Evolutionary conservation across 2,329 filamentous ascomycete genomes (phyloP).

Genomic region (Ceratocystis harringtonii): DNA sequence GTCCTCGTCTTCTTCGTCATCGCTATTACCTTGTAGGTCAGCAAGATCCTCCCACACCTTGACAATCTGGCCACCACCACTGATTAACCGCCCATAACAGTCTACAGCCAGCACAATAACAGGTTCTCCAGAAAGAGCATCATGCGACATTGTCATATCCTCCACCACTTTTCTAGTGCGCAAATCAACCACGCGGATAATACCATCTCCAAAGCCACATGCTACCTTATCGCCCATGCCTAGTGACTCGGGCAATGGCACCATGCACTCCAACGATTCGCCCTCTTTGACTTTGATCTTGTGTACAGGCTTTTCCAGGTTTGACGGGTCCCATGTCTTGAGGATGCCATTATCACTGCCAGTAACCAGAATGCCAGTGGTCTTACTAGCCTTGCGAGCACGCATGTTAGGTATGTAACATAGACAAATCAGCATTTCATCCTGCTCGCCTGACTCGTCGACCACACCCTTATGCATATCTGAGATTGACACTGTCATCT

Average conservation of each 20-base stretch:
- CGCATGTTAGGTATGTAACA: conserved; percentile 64
- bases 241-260: conserved; percentile 5
- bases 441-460: conserved; percentile 83
- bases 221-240: conserved; percentile 59
- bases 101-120: conserved; percentile 76
- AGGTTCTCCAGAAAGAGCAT: conserved; percentile 58
- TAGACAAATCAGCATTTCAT: conserved; percentile 78
- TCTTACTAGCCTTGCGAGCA: conserved; percentile 42
- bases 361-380: conserved; percentile 62
- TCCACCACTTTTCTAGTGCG: conserved; percentile 37
- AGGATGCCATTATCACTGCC: conserved; percentile 65
- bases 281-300: conserved; percentile 15
- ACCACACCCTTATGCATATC: conserved; percentile 77
- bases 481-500: conserved; percentile 77
- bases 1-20: conserved; percentile 34
- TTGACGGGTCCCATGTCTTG: conserved; percentile 84
- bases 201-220: conserved; percentile 69
- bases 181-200: conserved; percentile 61
- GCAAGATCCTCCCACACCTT: conserved; percentile 85
- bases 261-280: conserved; percentile 54
- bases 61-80: conserved; percentile 67
- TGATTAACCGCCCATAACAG: conserved; percentile 72
- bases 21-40: conserved; percentile 31
- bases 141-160: conserved; percentile 49
- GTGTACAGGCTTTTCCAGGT: conserved; percentile 49